Base-by-base conservation (phyloP, 768 basidiomycete species). In the Lactarius evosmus region DNA sequence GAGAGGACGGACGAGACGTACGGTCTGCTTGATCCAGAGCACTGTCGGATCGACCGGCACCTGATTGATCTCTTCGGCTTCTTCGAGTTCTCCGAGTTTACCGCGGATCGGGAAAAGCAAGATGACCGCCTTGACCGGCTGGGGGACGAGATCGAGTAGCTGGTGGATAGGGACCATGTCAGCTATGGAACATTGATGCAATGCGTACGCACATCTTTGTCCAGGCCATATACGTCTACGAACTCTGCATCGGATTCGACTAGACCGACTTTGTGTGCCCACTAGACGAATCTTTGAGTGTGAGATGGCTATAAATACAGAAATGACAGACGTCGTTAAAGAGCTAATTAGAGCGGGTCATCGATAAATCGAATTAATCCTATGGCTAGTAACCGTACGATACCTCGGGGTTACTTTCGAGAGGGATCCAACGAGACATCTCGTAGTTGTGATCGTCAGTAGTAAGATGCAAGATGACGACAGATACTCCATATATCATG, bases 21-120 rank as follows among this genome's bases (percentile, higher is more conserved):
- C 93, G 57, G 90, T 96, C 73, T 97, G 95, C 74, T 93, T 93
- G 77, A 96, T 92, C 82, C 86, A 97, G 69, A 95, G 77, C 5
- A 96, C 76, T 0, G 83, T 84, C 6, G 83, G 81, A 69, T 91
- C 85, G 4, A 91, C 70, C 0, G 75, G 73, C 11, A 74, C 77
- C 60, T 79, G 77, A 0, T 74, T 74, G 54, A 90, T 81, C 67
- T 94, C 92, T 66, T 93, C 90, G 51, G 78, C 76, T 46, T 78
- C 77, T 49, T 85, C 78, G 49, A 78, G 81, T 25, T 72, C 64
- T n/a, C 83, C 82, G 12, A 84, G 74, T 19, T 73, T 74, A 1
- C 83, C 82, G 0, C 80, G 74, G 59, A 85, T 80, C 4, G 95
- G 95, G 75, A 96, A 98, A 27, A 97, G 81, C 7, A 98, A 78